Evolutionary conservation across 257 asterid species (phyloP).

Genomic region (Avicennia marina): DNA sequence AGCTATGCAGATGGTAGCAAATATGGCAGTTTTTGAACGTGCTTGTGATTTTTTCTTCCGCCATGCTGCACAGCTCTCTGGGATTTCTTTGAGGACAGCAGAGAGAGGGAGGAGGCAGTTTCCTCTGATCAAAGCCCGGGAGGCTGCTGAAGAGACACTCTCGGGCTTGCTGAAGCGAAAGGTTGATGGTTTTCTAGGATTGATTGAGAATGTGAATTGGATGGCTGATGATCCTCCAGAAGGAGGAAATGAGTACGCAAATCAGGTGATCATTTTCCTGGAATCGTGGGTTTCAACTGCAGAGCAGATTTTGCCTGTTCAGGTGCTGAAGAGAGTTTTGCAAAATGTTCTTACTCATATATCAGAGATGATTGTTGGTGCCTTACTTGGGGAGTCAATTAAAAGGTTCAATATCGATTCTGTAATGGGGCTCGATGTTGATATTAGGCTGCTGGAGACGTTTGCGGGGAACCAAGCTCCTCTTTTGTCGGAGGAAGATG

Average conservation of each 20-base stretch:
- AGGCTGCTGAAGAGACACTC: constrained; percentile 80
- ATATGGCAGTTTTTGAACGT: constrained; percentile 92
- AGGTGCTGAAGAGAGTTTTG: constrained; percentile 78
- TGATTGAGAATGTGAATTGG: constrained; percentile 95
- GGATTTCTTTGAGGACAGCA: constrained; percentile 83
- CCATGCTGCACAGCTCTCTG: constrained; percentile 96
- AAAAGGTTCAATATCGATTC: constrained; percentile 73
- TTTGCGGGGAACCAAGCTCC: constrained; percentile 88
- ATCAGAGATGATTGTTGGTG: constrained; percentile 78
- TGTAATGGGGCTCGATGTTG: constrained; percentile 75
- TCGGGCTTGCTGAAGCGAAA: constrained; percentile 87
- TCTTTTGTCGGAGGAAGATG: constrained; percentile 60
- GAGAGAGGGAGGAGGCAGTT: constrained; percentile 83
- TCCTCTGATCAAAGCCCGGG: constrained; percentile 77
- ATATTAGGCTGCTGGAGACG: constrained; percentile 71
- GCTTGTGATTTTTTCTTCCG: constrained; percentile 96
- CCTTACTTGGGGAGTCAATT: constrained; percentile 73
- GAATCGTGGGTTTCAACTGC: constrained; percentile 91
- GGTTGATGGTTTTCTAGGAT: constrained; percentile 81
- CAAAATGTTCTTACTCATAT: constrained; percentile 83
- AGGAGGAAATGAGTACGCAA: constrained; percentile 83
- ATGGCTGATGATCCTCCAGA: constrained; percentile 72
- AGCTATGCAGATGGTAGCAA: constrained; percentile 99
- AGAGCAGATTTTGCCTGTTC: constrained; percentile 81
- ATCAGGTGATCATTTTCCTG: constrained; percentile 82